Evolutionary conservation across 2,329 filamentous ascomycete species (phyloP), one percentile per base, ranked within the genome.

Genomic region (Geosmithia flava): DNA sequence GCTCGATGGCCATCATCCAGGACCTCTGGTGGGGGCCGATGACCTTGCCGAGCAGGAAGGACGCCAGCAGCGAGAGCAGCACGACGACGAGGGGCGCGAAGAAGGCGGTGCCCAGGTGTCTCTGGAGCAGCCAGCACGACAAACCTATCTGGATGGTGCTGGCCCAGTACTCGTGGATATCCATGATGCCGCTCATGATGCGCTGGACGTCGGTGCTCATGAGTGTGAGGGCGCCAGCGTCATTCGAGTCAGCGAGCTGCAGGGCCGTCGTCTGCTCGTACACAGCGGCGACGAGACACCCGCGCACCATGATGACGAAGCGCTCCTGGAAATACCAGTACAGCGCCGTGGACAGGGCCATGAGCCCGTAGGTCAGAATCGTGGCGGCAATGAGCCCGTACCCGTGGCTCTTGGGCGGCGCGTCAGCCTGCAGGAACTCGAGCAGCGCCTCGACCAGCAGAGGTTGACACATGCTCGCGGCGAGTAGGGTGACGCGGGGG

Each of bases 131-230:
- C 56, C 64, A 78, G 45, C 67, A 66, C 0, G 67, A 68, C 2
- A 77, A 47, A 4, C 55, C 64, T 3, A 71, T 63, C 51, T 76
- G 66, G 1, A 74, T 50, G 1, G 60, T 47, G 40, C 56, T 64
- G 0, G 61, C 65, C 69, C 68, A 71, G 4, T 65, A 49, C 23
- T 70, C 64, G 44, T 72, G 71, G 30, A 69, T 48, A 1, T 48
- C 53, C 3, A 54, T 48, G 3, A 62, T 56, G 1, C 66, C 69
- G 0, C 53, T 43, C 2, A 60, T 54, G 3, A 73, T 64, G 5
- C 65, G 61, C 49, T 72, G 70, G 10, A 73, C 59, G 45, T 75
- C 71, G 3, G 68, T 63, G 48, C 63, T 70, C 70, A 74, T 74
- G 3, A 74, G 58, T 0, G 71, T 72, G 42, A 74, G 52, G 0